A percentile compares a stretch with the other conserved stretches of the same genome.
Conservation (phyloP, 495 filamentous ascomycete genomes). For the Hyaloscypha bicolor region DNA sequence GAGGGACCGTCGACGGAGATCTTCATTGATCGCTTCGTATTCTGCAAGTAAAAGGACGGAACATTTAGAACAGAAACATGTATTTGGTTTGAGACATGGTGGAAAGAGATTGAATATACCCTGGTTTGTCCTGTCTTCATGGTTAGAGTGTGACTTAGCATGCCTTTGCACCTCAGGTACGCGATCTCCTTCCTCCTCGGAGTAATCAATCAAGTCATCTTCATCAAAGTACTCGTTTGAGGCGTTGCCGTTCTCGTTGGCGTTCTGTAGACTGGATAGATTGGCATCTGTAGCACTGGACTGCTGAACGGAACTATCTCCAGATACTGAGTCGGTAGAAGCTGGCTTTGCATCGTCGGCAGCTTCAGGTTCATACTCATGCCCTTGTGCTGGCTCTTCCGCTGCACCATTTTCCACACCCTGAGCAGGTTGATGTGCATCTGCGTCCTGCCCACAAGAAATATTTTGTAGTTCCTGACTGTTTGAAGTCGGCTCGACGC, state of each 20-base stretch:
- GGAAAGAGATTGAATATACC: slow-evolving; percentile 27
- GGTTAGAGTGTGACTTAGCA: slow-evolving; percentile 32
- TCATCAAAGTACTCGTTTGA: background rate
- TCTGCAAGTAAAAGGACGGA: slow-evolving; percentile 23
- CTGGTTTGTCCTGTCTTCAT: slow-evolving; percentile 17
- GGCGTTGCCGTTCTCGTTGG: background rate
- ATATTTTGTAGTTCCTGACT: background rate
- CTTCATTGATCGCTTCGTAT: slow-evolving; percentile 24
- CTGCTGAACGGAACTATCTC: background rate
- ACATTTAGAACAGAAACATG: slow-evolving; percentile 33
- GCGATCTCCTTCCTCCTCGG: slow-evolving; percentile 43
- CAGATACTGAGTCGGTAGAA: background rate
- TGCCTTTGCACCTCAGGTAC: slow-evolving; percentile 37
- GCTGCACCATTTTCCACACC: background rate
- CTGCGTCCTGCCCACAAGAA: background rate
- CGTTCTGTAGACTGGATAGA: background rate
- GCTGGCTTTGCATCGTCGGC: background rate
- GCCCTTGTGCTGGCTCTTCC: background rate
- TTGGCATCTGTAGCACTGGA: background rate
- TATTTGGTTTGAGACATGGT: slow-evolving; percentile 25
- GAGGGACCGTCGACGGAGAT: slow-evolving; percentile 24
- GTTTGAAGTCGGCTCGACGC: background rate
- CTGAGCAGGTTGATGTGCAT: background rate
- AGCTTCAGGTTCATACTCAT: background rate
- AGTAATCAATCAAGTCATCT: slow-evolving; percentile 41